Evolutionary conservation across 2,329 filamentous ascomycete genomes (phyloP), one percentile per base, ranked within the genome.

Genomic region (Diaporthe velutina): DNA sequence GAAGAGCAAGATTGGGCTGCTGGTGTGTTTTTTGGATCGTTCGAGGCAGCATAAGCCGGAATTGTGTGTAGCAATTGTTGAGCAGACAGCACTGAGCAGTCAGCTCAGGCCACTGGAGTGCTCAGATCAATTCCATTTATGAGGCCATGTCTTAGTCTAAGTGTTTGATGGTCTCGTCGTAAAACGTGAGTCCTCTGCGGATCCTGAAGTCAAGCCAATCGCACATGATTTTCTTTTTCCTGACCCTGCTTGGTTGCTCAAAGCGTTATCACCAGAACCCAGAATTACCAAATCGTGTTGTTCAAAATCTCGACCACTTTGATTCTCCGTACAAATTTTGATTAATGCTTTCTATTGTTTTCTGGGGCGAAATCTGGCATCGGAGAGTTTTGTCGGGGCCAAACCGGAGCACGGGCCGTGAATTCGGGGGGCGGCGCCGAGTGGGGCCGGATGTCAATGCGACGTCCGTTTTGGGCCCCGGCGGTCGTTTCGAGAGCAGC

Each of bases 381-480:
- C 17, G 10, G 50, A 45, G n/a, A 7, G 38, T 25, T 9, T 35
- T 8, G 33, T 19, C 42, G 33, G 33, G 45, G 28, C 22, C 22
- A 28, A 19, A 38, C 35, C 55, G 55, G 33, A 30, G n/a, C 40
- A 15, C 54, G 40, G 45, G 38, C 45, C 25, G 28, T 6, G 35
- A 13, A 6, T 61, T 19, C 22, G 35, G 28, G 30, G 19, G 22
- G 13, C 48, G 64, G 64, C 64, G 48, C 64, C 64, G 64, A 13
- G 64, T 68, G 64, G 64, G 48, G 48, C 64, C 64, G 64, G 45
- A 1, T 48, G 38, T 73, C 61, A 57, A 66, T 73, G 60, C 71
- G 50, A 25, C 28, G 33, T 57, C 60, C 52, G 38, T 15, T 38
- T 38, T 6, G 38, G 40, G 30, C 19, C 71, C 38, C 30, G 60